phyloP scores from a whole-genome alignment of 441 rosid species.

The Gossypium davidsonii region DNA sequence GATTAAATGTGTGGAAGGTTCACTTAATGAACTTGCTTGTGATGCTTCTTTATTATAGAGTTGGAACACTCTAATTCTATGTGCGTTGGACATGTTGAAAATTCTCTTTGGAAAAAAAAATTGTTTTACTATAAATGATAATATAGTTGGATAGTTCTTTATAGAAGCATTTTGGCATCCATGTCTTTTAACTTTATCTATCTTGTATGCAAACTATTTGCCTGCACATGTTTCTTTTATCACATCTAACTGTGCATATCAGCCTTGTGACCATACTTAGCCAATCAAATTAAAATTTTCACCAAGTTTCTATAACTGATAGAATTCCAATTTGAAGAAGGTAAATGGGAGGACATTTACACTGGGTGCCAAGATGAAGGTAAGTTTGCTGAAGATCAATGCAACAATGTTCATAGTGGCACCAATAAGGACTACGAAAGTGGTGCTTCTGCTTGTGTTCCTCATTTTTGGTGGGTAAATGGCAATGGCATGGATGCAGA shows the following conservation, averaged over 20 bases:
- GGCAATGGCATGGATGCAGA: constrained; percentile 27
- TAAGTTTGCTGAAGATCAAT: constrained; percentile 14
- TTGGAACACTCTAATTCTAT: background rate
- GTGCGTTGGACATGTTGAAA: background rate
- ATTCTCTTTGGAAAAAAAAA: background rate
- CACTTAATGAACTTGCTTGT: background rate
- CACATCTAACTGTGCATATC: background rate
- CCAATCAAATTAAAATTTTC: background rate
- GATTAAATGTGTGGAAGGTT: background rate
- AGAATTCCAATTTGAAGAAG: constrained; percentile 20
- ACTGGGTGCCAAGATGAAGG: constrained; percentile 19
- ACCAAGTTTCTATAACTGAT: constrained; percentile 9
- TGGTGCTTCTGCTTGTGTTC: constrained; percentile 17
- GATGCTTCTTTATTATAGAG: background rate
- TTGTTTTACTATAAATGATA: background rate
- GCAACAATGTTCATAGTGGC: constrained; percentile 8
- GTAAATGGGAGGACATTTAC: constrained; percentile 17
- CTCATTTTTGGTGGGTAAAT: constrained; percentile 27
- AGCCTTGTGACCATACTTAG: background rate
- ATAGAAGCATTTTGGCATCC: background rate
- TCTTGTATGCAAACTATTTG: background rate
- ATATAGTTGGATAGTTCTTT: background rate
- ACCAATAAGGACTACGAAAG: constrained; percentile 19
- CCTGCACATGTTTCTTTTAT: background rate
- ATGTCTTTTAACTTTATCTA: background rate